phyloP scores from a whole-genome alignment of 441 rosid genomes.

The Pelargonium myrrhifolium region DNA sequence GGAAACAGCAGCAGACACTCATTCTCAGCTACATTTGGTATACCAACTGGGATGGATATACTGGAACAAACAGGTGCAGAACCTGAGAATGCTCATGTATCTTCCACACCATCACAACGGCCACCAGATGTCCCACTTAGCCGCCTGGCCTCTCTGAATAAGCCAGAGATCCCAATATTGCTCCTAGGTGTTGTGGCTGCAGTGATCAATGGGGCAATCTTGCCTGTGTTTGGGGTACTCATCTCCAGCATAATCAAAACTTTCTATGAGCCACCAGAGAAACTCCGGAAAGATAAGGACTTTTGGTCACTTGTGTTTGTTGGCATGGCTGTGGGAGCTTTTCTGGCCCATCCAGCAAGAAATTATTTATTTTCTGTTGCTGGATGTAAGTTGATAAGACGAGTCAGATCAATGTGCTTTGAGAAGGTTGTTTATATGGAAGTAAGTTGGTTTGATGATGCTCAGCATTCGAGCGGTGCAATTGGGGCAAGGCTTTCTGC shows the following conservation, averaged over 20 bases:
- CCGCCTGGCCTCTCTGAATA: constrained; percentile 49
- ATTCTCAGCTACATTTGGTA: constrained; percentile 35
- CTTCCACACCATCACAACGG: constrained; percentile 9
- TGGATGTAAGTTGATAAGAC: constrained; percentile 47
- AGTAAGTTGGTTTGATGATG: constrained; percentile 68
- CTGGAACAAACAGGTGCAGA: constrained; percentile 19
- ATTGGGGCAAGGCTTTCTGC: constrained; percentile 63
- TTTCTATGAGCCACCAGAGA: constrained; percentile 37
- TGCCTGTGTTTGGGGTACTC: constrained; percentile 53
- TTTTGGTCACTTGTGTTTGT: constrained; percentile 41
- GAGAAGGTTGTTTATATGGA: constrained; percentile 78
- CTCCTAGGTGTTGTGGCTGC: constrained; percentile 51
- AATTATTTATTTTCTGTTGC: constrained; percentile 57
- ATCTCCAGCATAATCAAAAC: constrained; percentile 51
- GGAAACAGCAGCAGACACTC: constrained; percentile 22
- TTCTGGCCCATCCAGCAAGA: constrained; percentile 34
- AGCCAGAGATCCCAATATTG: constrained; percentile 45
- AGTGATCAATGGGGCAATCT: constrained; percentile 37
- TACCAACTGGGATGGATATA: constrained; percentile 28
- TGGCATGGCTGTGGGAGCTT: constrained; percentile 26
- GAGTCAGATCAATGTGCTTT: constrained; percentile 57
- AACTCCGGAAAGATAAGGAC: constrained; percentile 35
- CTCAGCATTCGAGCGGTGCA: constrained; percentile 66
- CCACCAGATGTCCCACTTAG: constrained; percentile 37
- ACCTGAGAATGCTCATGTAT: constrained; percentile 21